Evolutionary conservation across 2,329 filamentous ascomycete genomes (phyloP).

Genomic region (Talaromyces albobiverticillius): DNA sequence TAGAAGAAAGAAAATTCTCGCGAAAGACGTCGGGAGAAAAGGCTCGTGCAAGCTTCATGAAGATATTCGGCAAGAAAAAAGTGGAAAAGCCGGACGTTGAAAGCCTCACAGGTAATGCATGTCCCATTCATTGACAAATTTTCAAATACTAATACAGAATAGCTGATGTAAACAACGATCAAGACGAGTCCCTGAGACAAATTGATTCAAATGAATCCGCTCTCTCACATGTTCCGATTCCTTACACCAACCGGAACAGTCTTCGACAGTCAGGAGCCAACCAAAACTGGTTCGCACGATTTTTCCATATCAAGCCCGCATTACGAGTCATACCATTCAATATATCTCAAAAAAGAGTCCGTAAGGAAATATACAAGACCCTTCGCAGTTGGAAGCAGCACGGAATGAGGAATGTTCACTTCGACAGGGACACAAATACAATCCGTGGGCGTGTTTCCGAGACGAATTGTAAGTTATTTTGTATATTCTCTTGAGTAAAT

Average conservation of each 20-base stretch:
- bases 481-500: conserved; percentile 7
- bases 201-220: conserved; percentile 8
- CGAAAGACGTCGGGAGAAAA: conserved; percentile 21
- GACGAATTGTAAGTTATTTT: conserved; percentile 66
- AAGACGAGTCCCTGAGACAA: neutral
- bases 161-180: neutral
- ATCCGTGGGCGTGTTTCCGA: conserved; percentile 75
- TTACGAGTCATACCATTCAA: conserved; percentile 72
- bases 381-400: conserved; percentile 77
- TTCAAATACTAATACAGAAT: conserved; percentile 1
- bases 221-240: conserved; percentile 4
- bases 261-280: conserved; percentile 25
- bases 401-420: conserved; percentile 74
- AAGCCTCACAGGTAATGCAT: conserved; percentile 37
- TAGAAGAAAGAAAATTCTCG: conserved; percentile 4
- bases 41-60: conserved; percentile 45
- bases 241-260: conserved; percentile 27
- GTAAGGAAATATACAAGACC: conserved; percentile 72
- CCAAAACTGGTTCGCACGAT: conserved; percentile 83
- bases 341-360: conserved; percentile 67
- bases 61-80: conserved; percentile 52
- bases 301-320: conserved; percentile 86
- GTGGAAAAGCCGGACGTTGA: conserved; percentile 33
- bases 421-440: conserved; percentile 75
- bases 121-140: conserved; percentile 2